phyloP scores from a whole-genome alignment of 345 rosid genomes.

The Mallotus nudiflorus region DNA sequence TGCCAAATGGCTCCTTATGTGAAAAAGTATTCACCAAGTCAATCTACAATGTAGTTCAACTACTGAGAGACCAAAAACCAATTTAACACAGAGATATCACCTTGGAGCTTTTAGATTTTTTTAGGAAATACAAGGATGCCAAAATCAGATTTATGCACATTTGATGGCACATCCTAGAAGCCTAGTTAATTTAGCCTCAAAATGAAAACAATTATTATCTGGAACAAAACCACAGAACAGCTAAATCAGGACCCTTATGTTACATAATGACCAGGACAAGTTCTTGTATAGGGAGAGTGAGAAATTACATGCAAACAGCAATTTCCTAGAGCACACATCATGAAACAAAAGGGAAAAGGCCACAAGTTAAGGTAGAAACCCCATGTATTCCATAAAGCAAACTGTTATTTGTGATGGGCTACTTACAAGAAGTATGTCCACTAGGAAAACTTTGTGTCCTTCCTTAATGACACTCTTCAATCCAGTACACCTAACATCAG shows the following conservation, averaged over 20 bases:
- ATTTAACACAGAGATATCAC: background rate
- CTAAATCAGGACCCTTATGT: background rate
- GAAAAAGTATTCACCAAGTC: background rate
- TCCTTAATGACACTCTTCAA: slow-evolving; percentile 67
- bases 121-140: background rate
- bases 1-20: background rate
- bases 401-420: background rate
- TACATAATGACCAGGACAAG: background rate
- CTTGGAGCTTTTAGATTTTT: background rate
- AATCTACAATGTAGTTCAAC: background rate
- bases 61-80: background rate
- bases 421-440: slow-evolving; percentile 92
- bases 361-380: slow-evolving; percentile 1
- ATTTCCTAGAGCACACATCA: slow-evolving; percentile 6
- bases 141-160: background rate
- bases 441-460: slow-evolving; percentile 97
- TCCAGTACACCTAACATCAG: slow-evolving; percentile 72
- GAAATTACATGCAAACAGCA: background rate
- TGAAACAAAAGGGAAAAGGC: slow-evolving; percentile 5
- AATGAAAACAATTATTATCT: background rate
- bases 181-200: background rate
- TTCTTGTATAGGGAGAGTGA: background rate
- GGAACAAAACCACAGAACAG: background rate
- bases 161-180: background rate
- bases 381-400: background rate